These are phyloP conservation scores for Crithidia expoeki DNA, from an alignment of 208 protist species.

Conservation along the genomic window DNA sequence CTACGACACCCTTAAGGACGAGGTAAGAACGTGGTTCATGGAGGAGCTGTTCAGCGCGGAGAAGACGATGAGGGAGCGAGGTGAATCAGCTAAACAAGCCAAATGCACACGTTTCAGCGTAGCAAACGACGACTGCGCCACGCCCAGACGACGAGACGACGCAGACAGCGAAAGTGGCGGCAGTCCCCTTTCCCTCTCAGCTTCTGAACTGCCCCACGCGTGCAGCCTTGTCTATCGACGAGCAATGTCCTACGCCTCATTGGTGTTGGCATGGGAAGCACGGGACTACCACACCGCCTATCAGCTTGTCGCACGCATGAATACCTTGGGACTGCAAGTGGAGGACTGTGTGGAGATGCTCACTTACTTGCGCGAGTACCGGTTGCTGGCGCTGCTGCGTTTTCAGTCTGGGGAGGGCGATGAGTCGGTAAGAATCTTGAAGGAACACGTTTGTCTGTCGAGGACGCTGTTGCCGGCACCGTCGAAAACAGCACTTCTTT, in stretches of 20 bases:
- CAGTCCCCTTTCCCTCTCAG: neutral
- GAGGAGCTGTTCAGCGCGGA: conserved; percentile 9
- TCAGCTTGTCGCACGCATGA: conserved; percentile 35
- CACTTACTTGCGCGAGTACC: conserved; percentile 51
- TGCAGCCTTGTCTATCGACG: conserved; percentile 19
- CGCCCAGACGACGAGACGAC: neutral
- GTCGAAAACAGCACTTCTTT: neutral
- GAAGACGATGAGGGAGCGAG: neutral
- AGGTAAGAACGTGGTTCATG: conserved; percentile 26
- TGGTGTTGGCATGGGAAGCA: conserved; percentile 71
- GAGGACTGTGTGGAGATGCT: conserved; percentile 77
- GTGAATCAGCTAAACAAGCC: neutral
- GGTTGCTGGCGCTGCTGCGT: conserved; percentile 73
- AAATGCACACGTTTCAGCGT: neutral
- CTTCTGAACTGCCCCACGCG: neutral
- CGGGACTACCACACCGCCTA: conserved; percentile 65
- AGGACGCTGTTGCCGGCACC: neutral
- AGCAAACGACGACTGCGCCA: neutral
- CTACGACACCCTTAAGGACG: conserved; percentile 22
- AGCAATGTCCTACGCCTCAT: conserved; percentile 65
- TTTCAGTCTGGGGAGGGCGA: conserved; percentile 44
- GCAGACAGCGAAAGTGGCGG: neutral
- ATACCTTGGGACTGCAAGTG: conserved; percentile 31
- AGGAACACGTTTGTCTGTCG: conserved; percentile 32
- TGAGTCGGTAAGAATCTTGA: conserved; percentile 33